phyloP scores from a whole-genome alignment of 2,329 filamentous ascomycete species.

The Fusarium sambucinum region DNA sequence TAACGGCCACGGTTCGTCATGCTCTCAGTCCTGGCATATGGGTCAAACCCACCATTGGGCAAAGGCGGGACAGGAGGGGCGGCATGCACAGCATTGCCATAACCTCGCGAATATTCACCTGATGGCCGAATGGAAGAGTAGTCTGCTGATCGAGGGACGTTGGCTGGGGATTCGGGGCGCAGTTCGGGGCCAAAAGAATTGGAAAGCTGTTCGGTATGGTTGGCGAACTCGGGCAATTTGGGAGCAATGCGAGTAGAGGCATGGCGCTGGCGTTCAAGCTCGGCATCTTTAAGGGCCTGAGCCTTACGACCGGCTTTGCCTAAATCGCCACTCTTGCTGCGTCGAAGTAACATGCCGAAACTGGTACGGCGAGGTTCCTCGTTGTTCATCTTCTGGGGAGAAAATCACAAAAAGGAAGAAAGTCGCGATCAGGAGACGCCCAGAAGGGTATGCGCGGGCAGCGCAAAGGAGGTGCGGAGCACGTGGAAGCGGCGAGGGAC shows the following conservation, averaged over 20 bases:
- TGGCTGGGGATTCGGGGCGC: slow-evolving; percentile 72
- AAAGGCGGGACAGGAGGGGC: slow-evolving; percentile 68
- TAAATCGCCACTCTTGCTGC: slow-evolving; percentile 75
- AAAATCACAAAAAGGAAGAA: slow-evolving; percentile 45
- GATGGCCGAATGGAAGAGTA: slow-evolving; percentile 61
- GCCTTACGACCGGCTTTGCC: slow-evolving; percentile 70
- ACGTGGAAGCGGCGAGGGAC: slow-evolving; percentile 40
- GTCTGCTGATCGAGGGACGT: slow-evolving; percentile 63
- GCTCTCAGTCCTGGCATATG: slow-evolving; percentile 87
- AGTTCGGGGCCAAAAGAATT: slow-evolving; percentile 65
- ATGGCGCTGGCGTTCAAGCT: slow-evolving; percentile 65
- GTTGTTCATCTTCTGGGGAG: slow-evolving; percentile 50
- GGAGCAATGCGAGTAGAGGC: slow-evolving; percentile 61
- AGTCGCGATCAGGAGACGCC: slow-evolving; percentile 36
- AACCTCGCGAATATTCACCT: slow-evolving; percentile 61
- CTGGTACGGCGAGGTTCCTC: slow-evolving; percentile 55
- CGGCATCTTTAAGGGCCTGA: slow-evolving; percentile 64
- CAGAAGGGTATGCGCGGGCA: slow-evolving; percentile 36
- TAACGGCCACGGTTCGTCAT: slow-evolving; percentile 97
- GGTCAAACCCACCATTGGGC: slow-evolving; percentile 74
- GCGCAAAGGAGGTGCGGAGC: slow-evolving; percentile 41
- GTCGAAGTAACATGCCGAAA: slow-evolving; percentile 72
- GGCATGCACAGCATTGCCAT: slow-evolving; percentile 54
- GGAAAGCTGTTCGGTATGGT: slow-evolving; percentile 60
- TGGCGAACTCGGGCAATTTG: slow-evolving; percentile 66